Evolutionary conservation across 768 basidiomycete species (phyloP).

Genomic region (Suillus occidentalis): DNA sequence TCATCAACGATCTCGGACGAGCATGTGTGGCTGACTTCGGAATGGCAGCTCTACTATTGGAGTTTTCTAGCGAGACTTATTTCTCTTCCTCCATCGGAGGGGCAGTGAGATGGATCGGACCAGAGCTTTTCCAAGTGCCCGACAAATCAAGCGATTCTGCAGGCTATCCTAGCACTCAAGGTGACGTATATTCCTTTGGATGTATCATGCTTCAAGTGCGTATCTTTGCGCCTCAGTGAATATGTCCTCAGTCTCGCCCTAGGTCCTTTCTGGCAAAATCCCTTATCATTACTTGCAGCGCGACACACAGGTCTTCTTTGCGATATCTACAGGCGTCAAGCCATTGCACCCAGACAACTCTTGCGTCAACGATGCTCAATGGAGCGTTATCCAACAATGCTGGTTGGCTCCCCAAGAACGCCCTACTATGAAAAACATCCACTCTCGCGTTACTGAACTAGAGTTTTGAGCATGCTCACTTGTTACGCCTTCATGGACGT

Average conservation of each 20-base stretch:
- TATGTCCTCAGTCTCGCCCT: not conserved
- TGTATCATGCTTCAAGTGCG: slow-evolving; percentile 26
- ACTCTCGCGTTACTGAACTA: not conserved
- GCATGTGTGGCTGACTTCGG: slow-evolving; percentile 9
- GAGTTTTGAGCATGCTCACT: not conserved
- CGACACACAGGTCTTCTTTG: slow-evolving; percentile 21
- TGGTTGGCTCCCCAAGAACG: slow-evolving; percentile 18
- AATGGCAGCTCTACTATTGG: slow-evolving; percentile 5
- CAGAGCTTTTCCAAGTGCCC: slow-evolving; percentile 6
- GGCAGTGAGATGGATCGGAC: slow-evolving; percentile 12
- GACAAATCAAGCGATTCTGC: not conserved
- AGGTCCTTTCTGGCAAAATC: slow-evolving; percentile 16
- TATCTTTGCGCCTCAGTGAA: slow-evolving; percentile 27
- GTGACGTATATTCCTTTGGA: slow-evolving; percentile 20
- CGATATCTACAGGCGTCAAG: slow-evolving; percentile 12
- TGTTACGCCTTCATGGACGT: not conserved
- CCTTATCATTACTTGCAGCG: slow-evolving; percentile 23
- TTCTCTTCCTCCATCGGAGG: slow-evolving; percentile 5
- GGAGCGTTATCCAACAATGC: slow-evolving; percentile 14
- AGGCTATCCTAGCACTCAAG: not conserved
- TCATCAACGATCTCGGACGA: slow-evolving; percentile 11
- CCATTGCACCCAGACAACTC: slow-evolving; percentile 6
- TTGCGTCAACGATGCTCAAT: slow-evolving; percentile 1
- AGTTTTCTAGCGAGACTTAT: slow-evolving; percentile 13
- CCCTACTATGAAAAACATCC: not conserved